Evolutionary conservation across 331 rosid species (phyloP), one percentile per base, ranked within the genome.

Genomic region (Malus hybrid): DNA sequence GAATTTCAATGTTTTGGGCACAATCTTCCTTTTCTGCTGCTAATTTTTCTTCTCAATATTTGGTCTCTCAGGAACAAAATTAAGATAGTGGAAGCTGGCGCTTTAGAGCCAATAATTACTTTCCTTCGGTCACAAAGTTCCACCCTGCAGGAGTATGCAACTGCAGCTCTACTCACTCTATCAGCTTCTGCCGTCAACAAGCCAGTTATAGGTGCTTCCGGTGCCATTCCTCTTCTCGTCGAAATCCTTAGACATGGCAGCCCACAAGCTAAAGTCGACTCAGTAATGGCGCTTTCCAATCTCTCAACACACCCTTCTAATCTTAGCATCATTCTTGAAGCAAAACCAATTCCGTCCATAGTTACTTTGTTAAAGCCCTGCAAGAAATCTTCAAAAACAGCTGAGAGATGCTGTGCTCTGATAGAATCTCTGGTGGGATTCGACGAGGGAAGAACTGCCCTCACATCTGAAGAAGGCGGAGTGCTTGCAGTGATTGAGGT

Each of bases 231-330:
- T 75, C 96, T 85, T 75, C 97, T 94, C 13, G 97, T 90, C 28
- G 82, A 92, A 57, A 84, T 88, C 75, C 97, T 94, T 24, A 78
- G 83, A 79, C 70, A 82, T 52, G 97, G 97, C 80, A 90, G 89
- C 85, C 82, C 88, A 33, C 97, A 92, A 82, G 97, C 96, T 44
- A 92, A 84, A 82, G 91, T 93, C 22, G 99, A 94, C 80, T 88
- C 99, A 50, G 93, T 90, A 29, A 94, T 87, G 99, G 97, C 97
- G 75, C 99, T 94, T 55, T 88, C 99, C 75, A 94, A 94, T 82
- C 89, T 94, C 70, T 90, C 99, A 62, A 86, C 97, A n/a, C 80
- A 80, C 71, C 80, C 88, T 3, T 20, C 68, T 50, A 94, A 86
- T 77, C 97, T 90, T 70, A 66, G 65, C 39, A 56, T 80, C 82